Conservation (phyloP, 1,284 basidiomycete genomes). For the Macrocybe sp. region DNA sequence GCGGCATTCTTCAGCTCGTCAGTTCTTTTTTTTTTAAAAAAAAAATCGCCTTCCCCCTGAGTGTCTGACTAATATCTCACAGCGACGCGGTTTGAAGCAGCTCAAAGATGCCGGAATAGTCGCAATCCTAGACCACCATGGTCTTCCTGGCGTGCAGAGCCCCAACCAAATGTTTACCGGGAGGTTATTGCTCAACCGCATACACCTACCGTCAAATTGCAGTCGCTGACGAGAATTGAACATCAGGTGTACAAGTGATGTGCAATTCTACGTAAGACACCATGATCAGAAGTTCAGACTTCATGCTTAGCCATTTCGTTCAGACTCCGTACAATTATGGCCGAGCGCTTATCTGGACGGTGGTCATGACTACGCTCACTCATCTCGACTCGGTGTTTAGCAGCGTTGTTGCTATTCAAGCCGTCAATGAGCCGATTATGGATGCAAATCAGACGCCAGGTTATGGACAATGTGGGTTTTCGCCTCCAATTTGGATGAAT, state of each 20-base stretch:
- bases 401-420: slow-evolving; percentile 67
- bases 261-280: slow-evolving; percentile 62
- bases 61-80: slow-evolving; percentile 2
- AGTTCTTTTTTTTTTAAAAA: slow-evolving; percentile 12
- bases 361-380: slow-evolving; percentile 67
- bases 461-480: slow-evolving; percentile 58
- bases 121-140: slow-evolving; percentile 73
- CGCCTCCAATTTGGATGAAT: not conserved
- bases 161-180: slow-evolving; percentile 62
- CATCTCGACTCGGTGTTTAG: slow-evolving; percentile 65
- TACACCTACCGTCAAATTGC: not conserved
- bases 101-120: slow-evolving; percentile 58
- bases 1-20: slow-evolving; percentile 63
- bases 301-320: slow-evolving; percentile 2
- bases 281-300: too few relatives aligned
- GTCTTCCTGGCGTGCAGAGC: slow-evolving; percentile 65
- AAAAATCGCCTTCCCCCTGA: not conserved
- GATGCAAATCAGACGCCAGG: slow-evolving; percentile 58
- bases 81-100: slow-evolving; percentile 59
- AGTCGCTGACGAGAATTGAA: slow-evolving; percentile 19
- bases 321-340: slow-evolving; percentile 68
- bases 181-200: slow-evolving; percentile 28
- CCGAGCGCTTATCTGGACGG: slow-evolving; percentile 72
- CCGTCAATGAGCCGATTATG: slow-evolving; percentile 74
- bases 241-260: slow-evolving; percentile 49